Base-by-base conservation (phyloP, 2,329 filamentous ascomycete genomes). In the Alternaria burnsii region DNA sequence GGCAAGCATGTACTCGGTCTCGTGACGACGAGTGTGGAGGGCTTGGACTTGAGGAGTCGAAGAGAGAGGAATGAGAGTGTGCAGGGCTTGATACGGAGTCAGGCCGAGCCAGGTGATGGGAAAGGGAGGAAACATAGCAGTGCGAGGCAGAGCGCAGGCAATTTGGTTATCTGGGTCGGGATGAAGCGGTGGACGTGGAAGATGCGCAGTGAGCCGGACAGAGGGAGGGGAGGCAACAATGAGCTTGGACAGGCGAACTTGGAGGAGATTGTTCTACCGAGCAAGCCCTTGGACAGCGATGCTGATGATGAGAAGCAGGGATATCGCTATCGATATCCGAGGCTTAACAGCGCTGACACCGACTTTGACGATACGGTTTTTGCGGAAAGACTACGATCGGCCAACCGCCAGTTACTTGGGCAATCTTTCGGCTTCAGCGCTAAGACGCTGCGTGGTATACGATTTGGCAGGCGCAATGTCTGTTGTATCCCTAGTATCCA, bases 311-410 rank as follows among this genome's bases (percentile, higher is more conserved):
- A 38, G 34, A 38, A 38, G 34, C 34, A 38, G 16, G 14, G 6
- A 8, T 6, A 38, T 38, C 16, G 34, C 4, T n/a, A n/a, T 16
- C 14, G 16, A 16, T 10, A 18, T 18, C 28, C 26, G 26, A 16
- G 47, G 40, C 18, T 28, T 20, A 32, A 16, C 3, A 20, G 20
- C 34, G 28, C 5, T 16, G 24, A 53, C 8, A 11, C 8, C n/a
- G 24, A 22, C 22, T 77, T 76, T 36, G 75, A 76, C 55, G 74
- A 77, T 56, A 62, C 59, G 11, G 63, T 63, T 38, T 65, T 77
- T 28, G 73, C 74, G 0, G 43, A 66, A 5, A 52, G 57, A 14
- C 52, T 76, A 3, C 63, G 60, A 9, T 38, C 26, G 11, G 65
- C 55, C 14, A 67, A 77, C 26, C 42, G 46, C 6, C 48, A 47